Conservation (phyloP, 768 basidiomycete genomes). For the Butyriboletus loyo region DNA sequence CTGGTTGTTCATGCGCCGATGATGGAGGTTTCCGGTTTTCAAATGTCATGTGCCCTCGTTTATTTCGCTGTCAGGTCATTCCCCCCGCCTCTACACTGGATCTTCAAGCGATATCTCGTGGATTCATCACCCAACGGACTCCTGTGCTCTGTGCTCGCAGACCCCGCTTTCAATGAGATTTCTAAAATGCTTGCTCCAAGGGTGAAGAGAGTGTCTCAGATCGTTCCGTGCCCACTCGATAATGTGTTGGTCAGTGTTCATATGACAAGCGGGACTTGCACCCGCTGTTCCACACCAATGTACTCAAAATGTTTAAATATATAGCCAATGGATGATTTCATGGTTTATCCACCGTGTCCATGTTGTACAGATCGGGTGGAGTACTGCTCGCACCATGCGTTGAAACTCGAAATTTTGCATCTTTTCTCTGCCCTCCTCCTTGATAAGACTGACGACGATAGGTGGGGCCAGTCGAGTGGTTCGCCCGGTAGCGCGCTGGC, state of each 20-base stretch:
- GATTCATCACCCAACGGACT: slow-evolving; percentile 6
- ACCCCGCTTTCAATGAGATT: slow-evolving; percentile 12
- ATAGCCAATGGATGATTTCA: slow-evolving; percentile 52
- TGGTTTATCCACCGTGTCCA: slow-evolving; percentile 38
- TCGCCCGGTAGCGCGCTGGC: neutral
- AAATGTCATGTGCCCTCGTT: slow-evolving; percentile 21
- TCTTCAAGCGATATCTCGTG: slow-evolving; percentile 24
- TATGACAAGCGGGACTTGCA: slow-evolving; percentile 10
- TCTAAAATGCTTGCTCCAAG: slow-evolving; percentile 12
- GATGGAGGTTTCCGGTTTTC: slow-evolving; percentile 13
- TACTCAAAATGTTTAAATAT: slow-evolving; percentile 25
- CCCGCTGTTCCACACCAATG: slow-evolving; percentile 11
- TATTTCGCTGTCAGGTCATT: slow-evolving; percentile 27
- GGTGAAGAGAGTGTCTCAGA: slow-evolving; percentile 10
- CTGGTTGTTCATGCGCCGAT: slow-evolving; percentile 41
- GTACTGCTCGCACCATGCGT: slow-evolving; percentile 27
- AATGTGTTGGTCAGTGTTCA: slow-evolving; percentile 30
- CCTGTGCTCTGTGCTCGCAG: slow-evolving; percentile 19
- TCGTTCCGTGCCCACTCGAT: slow-evolving; percentile 5
- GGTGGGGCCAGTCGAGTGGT: neutral
- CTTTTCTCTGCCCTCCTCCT: slow-evolving; percentile 42
- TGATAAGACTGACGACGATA: slow-evolving; percentile 28
- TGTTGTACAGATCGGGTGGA: slow-evolving; percentile 24
- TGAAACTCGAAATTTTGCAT: slow-evolving; percentile 42
- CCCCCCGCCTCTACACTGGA: slow-evolving; percentile 7